phyloP scores from a whole-genome alignment of 768 basidiomycete species.

The Trametopsis cervina region DNA sequence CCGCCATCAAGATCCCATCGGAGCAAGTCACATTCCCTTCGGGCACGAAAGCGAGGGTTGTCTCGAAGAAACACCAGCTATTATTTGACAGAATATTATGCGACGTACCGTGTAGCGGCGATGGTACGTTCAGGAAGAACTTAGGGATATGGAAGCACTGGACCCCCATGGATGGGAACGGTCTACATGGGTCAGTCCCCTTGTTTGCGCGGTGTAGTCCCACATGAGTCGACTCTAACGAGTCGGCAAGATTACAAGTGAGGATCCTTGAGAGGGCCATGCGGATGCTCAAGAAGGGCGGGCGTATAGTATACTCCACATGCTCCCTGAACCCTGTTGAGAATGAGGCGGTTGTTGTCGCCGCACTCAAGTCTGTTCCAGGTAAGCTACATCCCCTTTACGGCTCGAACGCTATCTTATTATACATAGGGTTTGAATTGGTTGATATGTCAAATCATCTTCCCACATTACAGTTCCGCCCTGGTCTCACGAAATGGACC shows the following conservation, averaged over 20 bases:
- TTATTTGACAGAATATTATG: constrained; percentile 91
- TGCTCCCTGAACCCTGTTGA: constrained; percentile 96
- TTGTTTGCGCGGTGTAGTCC: background rate
- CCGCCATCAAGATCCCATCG: constrained; percentile 46
- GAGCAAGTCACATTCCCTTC: constrained; percentile 25
- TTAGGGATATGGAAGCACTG: constrained; percentile 91
- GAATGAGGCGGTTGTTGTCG: constrained; percentile 92
- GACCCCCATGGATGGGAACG: constrained; percentile 85
- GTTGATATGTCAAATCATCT: constrained; percentile 71
- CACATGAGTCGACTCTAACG: background rate
- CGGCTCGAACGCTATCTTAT: background rate
- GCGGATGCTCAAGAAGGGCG: constrained; percentile 79
- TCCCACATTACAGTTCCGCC: constrained; percentile 64
- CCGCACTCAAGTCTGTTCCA: constrained; percentile 64
- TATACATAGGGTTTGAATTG: constrained; percentile 57
- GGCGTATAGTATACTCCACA: constrained; percentile 94
- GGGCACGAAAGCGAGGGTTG: constrained; percentile 25
- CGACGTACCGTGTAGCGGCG: constrained; percentile 97
- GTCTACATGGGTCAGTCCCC: constrained; percentile 68
- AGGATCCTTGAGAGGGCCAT: constrained; percentile 92
- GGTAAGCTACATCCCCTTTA: constrained; percentile 35
- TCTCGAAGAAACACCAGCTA: constrained; percentile 41
- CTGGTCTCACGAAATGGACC: constrained; percentile 74
- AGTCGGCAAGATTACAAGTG: constrained; percentile 66
- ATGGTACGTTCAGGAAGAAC: constrained; percentile 95